Base-by-base conservation (phyloP, 441 rosid genomes). In the Populus hybrid region DNA sequence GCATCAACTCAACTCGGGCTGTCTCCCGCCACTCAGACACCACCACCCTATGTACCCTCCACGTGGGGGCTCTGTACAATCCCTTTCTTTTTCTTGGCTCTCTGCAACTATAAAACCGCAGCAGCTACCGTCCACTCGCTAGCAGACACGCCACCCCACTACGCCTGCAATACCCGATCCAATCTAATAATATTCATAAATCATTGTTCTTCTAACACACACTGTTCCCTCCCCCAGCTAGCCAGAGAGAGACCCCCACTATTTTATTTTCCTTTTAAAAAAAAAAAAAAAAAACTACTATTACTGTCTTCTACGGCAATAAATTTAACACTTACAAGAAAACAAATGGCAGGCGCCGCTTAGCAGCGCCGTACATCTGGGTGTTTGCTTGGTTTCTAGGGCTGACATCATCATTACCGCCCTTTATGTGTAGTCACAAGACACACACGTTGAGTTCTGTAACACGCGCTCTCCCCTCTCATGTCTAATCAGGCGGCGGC, bases 21-120 rank as follows among this genome's bases (percentile, higher is more conserved):
- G 94, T 89, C 92, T 80, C 92, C 94, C 78, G 82, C 87, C 59
- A 81, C 87, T 87, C 84, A 79, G 87, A 88, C 94, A 89, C 85
- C 83, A 71, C 76, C 67, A 61, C 38, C 81, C 80, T 46, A 34
- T 67, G 86, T 82, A 79, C 79, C 69, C 78, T 78, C 92, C 89
- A 86, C 89, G 90, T 87, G 88, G 91, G 84, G 73, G 21, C 18
- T 40, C 78, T 69, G 30, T 61, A 10, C 66, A n/a, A 34, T 32
- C 6, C 30, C 21, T 46, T 34, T n/a, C 63, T 69, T 23, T 72
- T 38, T 34, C 42, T 26, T 6, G 18, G 6, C 35, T 5, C 46
- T 10, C 57, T 76, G 61, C 73, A 38, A 21, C 65, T 26, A 35
- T 53, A 74, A 68, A 68, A 34, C 71, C 9, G 64, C 63, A 65